Evolutionary conservation across 257 asterid species (phyloP).

Genomic region (Striga asiatica): DNA sequence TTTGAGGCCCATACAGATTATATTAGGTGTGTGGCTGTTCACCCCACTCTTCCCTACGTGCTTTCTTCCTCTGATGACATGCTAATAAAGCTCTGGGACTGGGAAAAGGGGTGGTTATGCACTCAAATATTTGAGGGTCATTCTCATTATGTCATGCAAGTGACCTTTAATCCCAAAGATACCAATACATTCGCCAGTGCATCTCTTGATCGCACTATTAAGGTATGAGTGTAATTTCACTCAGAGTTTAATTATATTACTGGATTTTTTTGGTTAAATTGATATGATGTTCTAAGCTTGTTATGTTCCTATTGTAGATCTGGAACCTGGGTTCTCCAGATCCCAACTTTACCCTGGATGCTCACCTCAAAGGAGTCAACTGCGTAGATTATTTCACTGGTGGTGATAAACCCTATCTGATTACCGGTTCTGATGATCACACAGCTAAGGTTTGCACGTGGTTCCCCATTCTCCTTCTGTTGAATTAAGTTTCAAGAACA

Average conservation of each 20-base stretch:
- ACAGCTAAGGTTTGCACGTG: constrained; percentile 76
- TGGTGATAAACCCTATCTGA: constrained; percentile 92
- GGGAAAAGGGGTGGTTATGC: constrained; percentile 96
- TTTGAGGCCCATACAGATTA: constrained; percentile 95
- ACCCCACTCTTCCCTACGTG: constrained; percentile 88
- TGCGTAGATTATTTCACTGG: constrained; percentile 98
- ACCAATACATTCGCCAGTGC: constrained; percentile 98
- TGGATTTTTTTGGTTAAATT: constrained; percentile 5
- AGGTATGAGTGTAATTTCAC: constrained; percentile 43
- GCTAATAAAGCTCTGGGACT: constrained; percentile 99
- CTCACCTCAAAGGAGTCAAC: constrained; percentile 93
- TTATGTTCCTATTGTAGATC: constrained; percentile 46
- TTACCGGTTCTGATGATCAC: constrained; percentile 97
- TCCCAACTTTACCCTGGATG: constrained; percentile 95
- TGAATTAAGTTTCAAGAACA: background rate
- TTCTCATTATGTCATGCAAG: constrained; percentile 99
- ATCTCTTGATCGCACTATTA: constrained; percentile 85
- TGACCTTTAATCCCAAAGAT: constrained; percentile 92
- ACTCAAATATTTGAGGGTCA: constrained; percentile 98
- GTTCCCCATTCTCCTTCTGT: constrained; percentile 24
- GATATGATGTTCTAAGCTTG: constrained; percentile 7
- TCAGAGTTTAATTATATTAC: background rate
- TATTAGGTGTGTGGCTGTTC: constrained; percentile 94
- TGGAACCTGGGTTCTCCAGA: constrained; percentile 99
- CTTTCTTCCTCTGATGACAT: constrained; percentile 97